Percentiles rank a stretch among this genome's conserved stretches.
Conservation (phyloP, 495 filamentous ascomycete species). For the Penicillium manginii region DNA sequence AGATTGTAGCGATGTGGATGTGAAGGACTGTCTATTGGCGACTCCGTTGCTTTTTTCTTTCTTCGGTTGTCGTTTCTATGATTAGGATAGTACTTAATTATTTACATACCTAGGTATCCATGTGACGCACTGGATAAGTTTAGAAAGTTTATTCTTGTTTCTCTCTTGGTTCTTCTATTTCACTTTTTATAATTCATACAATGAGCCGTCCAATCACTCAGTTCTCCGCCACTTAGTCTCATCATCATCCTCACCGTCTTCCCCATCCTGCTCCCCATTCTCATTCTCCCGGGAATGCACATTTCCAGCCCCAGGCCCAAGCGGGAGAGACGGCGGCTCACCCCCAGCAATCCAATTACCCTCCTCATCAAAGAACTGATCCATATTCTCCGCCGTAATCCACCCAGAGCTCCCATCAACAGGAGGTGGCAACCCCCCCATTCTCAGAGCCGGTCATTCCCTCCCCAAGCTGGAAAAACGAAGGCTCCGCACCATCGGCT, state of each 20-base stretch:
- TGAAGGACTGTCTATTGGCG: conserved; percentile 8
- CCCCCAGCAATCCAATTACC: conserved; percentile 60
- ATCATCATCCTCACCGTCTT: conserved; percentile 37
- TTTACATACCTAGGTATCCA: not conserved
- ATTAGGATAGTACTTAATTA: not conserved
- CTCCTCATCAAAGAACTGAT: conserved; percentile 72
- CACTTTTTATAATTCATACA: conserved; percentile 7
- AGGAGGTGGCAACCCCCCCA: conserved; percentile 70
- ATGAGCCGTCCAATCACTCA: conserved; percentile 36
- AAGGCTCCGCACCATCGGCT: conserved; percentile 18
- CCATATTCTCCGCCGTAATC: conserved; percentile 96
- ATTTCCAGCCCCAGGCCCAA: conserved; percentile 63
- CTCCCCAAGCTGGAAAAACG: not conserved
- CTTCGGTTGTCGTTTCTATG: conserved; percentile 12
- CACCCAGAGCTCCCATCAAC: conserved; percentile 87
- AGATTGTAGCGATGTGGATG: conserved; percentile 31
- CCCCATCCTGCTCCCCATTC: conserved; percentile 19
- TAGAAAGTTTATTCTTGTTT: not conserved
- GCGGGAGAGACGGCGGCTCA: conserved; percentile 38
- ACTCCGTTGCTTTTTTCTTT: not conserved
- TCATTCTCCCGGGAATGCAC: conserved; percentile 53
- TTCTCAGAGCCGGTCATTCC: conserved; percentile 29
- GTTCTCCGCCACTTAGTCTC: conserved; percentile 67
- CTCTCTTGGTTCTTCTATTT: not conserved
- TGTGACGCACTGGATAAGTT: not conserved